phyloP scores from a whole-genome alignment of 139 green algal species.

The Zygnema circumcarinatum region DNA sequence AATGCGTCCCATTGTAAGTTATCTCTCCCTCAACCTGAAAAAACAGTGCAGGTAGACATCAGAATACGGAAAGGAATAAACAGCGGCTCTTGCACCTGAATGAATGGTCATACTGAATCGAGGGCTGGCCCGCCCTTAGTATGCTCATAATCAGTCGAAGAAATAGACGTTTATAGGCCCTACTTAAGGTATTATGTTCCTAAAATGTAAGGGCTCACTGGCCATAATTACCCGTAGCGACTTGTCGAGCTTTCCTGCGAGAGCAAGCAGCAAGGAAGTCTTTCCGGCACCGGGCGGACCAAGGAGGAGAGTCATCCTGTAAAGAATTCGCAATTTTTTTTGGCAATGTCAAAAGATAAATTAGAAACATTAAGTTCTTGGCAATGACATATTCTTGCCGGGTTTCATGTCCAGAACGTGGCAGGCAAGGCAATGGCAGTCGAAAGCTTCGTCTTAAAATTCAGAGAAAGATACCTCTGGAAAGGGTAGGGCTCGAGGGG shows the following conservation, averaged over 20 bases:
- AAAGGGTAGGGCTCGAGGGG: not conserved
- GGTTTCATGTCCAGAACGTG: not conserved
- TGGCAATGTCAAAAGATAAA: not conserved
- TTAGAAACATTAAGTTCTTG: not conserved
- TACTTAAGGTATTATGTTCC: no score
- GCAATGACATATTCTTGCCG: not conserved
- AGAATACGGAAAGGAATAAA: not conserved
- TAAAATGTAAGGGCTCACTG: no score
- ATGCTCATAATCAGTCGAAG: not conserved
- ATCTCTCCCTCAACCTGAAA: constrained; percentile 51
- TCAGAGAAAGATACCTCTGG: not conserved
- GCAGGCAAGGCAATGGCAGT: not conserved
- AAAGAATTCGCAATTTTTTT: not conserved
- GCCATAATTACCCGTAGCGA: not conserved
- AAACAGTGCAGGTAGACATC: not conserved
- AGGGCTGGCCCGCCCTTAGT: no score
- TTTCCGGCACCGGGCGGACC: constrained; percentile 72
- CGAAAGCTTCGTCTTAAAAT: no score
- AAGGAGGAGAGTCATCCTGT: constrained; percentile 74
- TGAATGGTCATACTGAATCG: not conserved
- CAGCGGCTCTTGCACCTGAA: not conserved
- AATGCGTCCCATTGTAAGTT: constrained; percentile 70
- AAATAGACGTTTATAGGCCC: not conserved
- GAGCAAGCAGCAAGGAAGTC: constrained; percentile 66
- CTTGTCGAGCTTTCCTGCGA: constrained; percentile 61